Evolutionary conservation across 106 monocot genomes (phyloP).

Genomic region (Ottelia alismoides): DNA sequence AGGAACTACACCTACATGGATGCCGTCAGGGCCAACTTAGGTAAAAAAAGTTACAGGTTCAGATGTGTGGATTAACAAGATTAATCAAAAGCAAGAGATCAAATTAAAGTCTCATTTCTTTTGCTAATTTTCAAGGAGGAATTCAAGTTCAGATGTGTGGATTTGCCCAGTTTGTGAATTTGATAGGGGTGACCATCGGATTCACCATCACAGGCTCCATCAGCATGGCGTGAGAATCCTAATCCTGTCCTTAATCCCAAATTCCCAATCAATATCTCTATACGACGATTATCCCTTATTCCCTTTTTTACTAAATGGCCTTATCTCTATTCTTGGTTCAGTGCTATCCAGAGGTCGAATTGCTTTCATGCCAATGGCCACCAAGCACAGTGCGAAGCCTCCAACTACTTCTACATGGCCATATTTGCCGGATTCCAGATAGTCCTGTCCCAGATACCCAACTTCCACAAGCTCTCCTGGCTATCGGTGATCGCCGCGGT

Average conservation of each 20-base stretch:
- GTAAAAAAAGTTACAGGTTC: not conserved
- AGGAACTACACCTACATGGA: no score
- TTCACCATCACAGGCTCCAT: slow-evolving; percentile 79
- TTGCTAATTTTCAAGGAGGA: slow-evolving; percentile 33
- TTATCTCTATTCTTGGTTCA: slow-evolving; percentile 4
- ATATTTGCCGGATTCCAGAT: slow-evolving; percentile 53
- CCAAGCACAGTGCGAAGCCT: slow-evolving; percentile 24
- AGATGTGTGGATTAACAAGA: not conserved
- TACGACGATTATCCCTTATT: no score
- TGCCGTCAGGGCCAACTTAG: no score
- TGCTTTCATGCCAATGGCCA: slow-evolving; percentile 70
- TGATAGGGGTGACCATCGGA: slow-evolving; percentile 53
- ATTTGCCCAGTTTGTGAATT: slow-evolving; percentile 56
- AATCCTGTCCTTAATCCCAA: no score
- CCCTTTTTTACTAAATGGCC: no score
- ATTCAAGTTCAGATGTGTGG: slow-evolving; percentile 34
- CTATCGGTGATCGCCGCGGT: slow-evolving; percentile 62
- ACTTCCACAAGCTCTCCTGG: slow-evolving; percentile 69
- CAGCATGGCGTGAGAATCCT: slow-evolving; percentile 82
- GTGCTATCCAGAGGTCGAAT: slow-evolving; percentile 53
- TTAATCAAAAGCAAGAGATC: not conserved
- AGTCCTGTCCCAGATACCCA: slow-evolving; percentile 58
- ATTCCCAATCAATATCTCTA: no score
- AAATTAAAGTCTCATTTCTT: not conserved
- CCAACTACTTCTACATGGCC: slow-evolving; percentile 33